phyloP scores from a whole-genome alignment of 140 eudicot genomes.

The Stevia rebaudiana region DNA sequence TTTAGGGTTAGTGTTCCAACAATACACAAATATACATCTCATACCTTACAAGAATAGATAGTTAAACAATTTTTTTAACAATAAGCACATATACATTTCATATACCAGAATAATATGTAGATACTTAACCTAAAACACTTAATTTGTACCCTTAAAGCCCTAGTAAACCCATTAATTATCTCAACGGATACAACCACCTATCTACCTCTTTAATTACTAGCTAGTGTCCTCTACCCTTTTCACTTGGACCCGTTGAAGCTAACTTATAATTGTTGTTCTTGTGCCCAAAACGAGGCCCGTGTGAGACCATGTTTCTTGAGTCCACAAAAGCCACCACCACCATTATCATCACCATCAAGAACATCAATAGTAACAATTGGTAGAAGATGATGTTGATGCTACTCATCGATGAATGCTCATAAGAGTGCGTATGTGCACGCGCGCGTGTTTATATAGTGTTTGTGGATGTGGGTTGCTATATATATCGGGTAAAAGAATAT shows the following conservation, averaged over 20 bases:
- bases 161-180: no score
- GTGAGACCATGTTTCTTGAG: constrained; percentile 27
- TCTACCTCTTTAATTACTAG: constrained; percentile 25
- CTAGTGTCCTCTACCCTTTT: constrained; percentile 48
- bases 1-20: no score
- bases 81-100: no score
- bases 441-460: constrained; percentile 10
- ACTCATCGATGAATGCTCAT: constrained; percentile 32
- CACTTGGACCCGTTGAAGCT: constrained; percentile 45
- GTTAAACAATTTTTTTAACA: no score
- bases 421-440: constrained; percentile 11
- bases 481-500: constrained; percentile 33
- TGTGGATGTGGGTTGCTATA: constrained; percentile 10
- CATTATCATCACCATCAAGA: constrained; percentile 23
- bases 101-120: no score
- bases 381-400: constrained; percentile 9
- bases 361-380: constrained; percentile 23
- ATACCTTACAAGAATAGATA: no score
- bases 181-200: constrained; percentile 18
- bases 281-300: constrained; percentile 13
- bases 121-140: no score
- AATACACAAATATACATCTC: no score
- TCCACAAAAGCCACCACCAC: constrained; percentile 21
- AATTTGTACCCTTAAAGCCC: no score
- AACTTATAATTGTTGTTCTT: constrained; percentile 24